Evolutionary conservation across 148 eudicot genomes (phyloP).

Genomic region (Vaccinium vitisidaea): DNA sequence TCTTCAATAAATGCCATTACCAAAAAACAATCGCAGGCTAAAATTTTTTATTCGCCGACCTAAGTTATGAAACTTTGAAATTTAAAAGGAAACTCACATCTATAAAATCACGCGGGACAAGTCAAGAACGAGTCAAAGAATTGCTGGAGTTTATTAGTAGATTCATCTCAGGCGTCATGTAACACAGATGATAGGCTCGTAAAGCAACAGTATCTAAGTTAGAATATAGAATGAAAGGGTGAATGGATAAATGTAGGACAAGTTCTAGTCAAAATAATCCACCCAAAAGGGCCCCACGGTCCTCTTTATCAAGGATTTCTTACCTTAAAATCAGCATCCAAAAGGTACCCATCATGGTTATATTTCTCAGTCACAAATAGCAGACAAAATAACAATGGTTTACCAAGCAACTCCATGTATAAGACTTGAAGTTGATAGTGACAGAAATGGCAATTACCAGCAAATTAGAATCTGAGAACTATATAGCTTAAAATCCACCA

Average conservation of each 20-base stretch:
- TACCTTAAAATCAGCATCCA: constrained; percentile 1
- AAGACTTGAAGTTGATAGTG: not conserved
- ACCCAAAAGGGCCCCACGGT: not conserved
- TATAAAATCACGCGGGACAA: not conserved
- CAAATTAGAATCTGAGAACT: not conserved
- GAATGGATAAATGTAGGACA: not conserved
- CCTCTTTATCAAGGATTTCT: constrained; percentile 2
- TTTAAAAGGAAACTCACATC: not conserved
- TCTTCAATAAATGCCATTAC: too few species aligned
- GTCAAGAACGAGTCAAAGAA: not conserved
- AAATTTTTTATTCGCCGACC: too few species aligned
- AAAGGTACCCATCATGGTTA: not conserved
- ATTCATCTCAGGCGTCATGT: not conserved
- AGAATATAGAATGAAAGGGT: not conserved
- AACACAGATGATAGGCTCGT: not conserved
- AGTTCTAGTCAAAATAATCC: not conserved
- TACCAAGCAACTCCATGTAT: not conserved
- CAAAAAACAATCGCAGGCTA: too few species aligned
- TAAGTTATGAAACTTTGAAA: not conserved
- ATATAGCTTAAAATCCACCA: not conserved
- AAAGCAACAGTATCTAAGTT: not conserved
- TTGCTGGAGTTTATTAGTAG: not conserved
- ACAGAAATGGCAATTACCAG: not conserved
- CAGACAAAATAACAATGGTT: not conserved
- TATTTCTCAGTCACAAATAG: not conserved